phyloP scores from a whole-genome alignment of 2,329 filamentous ascomycete genomes.

The Tympanopsis confertula region DNA sequence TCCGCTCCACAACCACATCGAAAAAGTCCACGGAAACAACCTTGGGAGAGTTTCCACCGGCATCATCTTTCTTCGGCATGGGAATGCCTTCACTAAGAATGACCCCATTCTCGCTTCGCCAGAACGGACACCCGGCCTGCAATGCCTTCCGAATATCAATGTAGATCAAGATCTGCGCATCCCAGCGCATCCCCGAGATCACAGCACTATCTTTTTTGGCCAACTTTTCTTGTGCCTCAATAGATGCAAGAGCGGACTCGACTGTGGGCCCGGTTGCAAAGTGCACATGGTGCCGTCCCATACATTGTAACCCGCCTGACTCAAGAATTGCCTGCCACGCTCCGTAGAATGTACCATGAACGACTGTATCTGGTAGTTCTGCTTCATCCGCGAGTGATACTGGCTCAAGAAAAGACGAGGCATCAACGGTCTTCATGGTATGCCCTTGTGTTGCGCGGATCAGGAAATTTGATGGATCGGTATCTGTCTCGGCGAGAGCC shows the following conservation, averaged over 20 bases:
- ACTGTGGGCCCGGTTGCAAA: background rate
- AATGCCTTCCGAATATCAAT: background rate
- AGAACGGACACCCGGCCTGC: conserved; percentile 1
- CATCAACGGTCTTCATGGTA: background rate
- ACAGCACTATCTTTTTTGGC: background rate
- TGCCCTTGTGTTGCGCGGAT: conserved; percentile 1
- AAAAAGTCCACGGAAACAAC: background rate
- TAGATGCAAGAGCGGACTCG: background rate
- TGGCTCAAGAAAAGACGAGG: background rate
- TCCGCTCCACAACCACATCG: conserved; percentile 1
- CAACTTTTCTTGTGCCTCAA: background rate
- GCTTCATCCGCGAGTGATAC: background rate
- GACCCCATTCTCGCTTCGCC: conserved; percentile 1
- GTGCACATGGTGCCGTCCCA: background rate
- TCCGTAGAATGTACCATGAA: background rate
- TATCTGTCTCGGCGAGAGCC: background rate
- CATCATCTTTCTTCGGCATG: background rate
- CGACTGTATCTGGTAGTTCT: background rate
- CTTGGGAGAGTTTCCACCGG: background rate
- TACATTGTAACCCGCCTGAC: background rate
- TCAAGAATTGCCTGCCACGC: background rate
- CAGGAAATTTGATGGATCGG: background rate
- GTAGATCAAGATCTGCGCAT: conserved; percentile 1
- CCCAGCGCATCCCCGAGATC: background rate
- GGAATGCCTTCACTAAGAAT: background rate